Conservation (phyloP, 345 rosid genomes). For the Raphanus sativus region DNA sequence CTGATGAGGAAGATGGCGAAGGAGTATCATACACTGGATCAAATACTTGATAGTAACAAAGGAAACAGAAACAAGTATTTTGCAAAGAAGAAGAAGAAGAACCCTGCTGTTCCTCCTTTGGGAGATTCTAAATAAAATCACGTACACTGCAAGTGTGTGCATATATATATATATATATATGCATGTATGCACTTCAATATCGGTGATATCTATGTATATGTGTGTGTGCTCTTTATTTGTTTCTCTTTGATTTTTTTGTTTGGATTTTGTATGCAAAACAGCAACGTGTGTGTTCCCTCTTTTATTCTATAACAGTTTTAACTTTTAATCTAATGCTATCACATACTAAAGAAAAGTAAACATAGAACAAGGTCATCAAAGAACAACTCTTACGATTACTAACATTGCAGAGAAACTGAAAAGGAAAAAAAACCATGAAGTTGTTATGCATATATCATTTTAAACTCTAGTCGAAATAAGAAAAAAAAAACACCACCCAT, state of each 20-base stretch:
- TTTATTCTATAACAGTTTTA: background rate
- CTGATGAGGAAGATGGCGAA: too few species aligned
- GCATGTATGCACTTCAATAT: conserved; percentile 1
- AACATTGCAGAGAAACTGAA: too few species aligned
- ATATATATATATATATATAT: background rate
- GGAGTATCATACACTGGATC: background rate
- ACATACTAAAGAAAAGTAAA: too few species aligned
- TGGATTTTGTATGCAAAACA: conserved; percentile 23
- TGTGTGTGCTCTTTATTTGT: conserved; percentile 15
- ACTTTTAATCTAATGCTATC: background rate
- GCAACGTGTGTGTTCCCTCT: background rate
- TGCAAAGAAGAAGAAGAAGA: conserved; percentile 48
- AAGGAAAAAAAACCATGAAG: too few species aligned
- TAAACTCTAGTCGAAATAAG: too few species aligned
- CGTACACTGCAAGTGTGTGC: too few species aligned
- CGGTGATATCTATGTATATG: background rate
- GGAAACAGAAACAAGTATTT: conserved; percentile 21
- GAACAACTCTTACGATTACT: too few species aligned
- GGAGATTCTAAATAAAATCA: conserved; percentile 42
- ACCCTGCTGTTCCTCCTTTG: conserved; percentile 75
- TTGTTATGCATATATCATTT: too few species aligned
- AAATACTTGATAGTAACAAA: conserved; percentile 39
- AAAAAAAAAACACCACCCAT: too few species aligned
- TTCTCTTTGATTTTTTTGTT: conserved; percentile 15
- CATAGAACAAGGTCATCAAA: too few species aligned